A percentile compares a stretch with the other conserved stretches of the same genome.
These are phyloP conservation scores for Linderina pennispora DNA, from an alignment of 192 early-diverging fungal species.

Conservation along the genomic window DNA sequence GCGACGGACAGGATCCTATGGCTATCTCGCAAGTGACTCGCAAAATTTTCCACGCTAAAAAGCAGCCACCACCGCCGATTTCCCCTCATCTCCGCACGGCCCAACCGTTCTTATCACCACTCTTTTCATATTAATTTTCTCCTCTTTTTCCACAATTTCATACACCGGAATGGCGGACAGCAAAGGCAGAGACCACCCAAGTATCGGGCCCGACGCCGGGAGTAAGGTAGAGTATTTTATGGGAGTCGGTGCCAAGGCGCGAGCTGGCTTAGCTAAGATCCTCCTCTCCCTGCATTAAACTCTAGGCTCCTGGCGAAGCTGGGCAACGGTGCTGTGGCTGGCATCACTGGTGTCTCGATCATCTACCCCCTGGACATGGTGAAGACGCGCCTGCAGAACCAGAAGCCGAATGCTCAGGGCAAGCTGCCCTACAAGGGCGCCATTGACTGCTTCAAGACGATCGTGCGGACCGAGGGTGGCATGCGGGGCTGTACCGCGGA, in stretches of 20 bases:
- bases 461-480: conserved; percentile 82
- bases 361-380: conserved; percentile 68
- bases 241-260: no score
- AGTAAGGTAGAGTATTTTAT: conserved; percentile 26
- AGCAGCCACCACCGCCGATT: no score
- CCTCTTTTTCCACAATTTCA: not conserved
- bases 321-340: conserved; percentile 54
- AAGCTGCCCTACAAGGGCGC: conserved; percentile 48
- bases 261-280: no score
- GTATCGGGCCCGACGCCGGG: conserved; percentile 16
- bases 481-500: conserved; percentile 88
- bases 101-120: no score
- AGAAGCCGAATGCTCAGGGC: conserved; percentile 43
- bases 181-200: not conserved
- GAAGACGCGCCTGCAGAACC: conserved; percentile 65
- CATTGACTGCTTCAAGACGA: conserved; percentile 80
- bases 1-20: no score
- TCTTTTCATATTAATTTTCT: no score
- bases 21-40: no score
- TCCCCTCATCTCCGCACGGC: no score
- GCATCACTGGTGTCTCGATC: conserved; percentile 54
- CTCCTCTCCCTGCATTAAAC: no score
- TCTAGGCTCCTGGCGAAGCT: conserved; percentile 43
- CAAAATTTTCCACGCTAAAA: no score
- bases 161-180: no score